phyloP scores from a whole-genome alignment of 2,329 filamentous ascomycete species.

The Alternaria triticimaculans region DNA sequence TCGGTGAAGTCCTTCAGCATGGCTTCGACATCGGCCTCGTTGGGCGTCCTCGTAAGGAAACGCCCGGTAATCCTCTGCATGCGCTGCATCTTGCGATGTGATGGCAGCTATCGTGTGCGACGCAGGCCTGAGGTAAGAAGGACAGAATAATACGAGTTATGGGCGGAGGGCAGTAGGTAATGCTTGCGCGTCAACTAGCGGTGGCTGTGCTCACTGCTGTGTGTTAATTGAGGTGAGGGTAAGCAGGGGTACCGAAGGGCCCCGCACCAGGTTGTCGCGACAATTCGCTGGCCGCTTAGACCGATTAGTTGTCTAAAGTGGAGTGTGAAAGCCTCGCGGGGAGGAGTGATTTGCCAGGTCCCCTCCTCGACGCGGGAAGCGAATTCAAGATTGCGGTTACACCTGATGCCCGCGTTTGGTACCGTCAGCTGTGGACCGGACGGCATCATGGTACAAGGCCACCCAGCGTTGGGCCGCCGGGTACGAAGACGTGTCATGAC shows the following conservation, averaged over 20 bases:
- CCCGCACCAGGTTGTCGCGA: conserved; percentile 8
- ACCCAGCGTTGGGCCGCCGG: conserved; percentile 2
- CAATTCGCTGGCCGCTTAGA: not conserved
- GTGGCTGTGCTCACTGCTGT: conserved; percentile 28
- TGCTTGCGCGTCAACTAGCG: conserved; percentile 16
- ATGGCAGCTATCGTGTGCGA: conserved; percentile 24
- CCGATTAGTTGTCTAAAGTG: not conserved
- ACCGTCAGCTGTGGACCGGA: conserved; percentile 17
- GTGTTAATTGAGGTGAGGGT: conserved; percentile 25
- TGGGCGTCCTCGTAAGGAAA: conserved; percentile 72
- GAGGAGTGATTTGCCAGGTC: conserved; percentile 15
- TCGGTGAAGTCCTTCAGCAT: conserved; percentile 82
- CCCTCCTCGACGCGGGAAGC: not conserved
- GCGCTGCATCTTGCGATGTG: conserved; percentile 64
- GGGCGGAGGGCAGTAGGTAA: conserved; percentile 1
- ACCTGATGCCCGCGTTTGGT: conserved; percentile 4
- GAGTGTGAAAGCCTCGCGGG: conserved; percentile 14
- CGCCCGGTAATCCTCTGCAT: conserved; percentile 78
- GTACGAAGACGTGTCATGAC: conserved; percentile 13
- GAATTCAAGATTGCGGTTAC: not conserved
- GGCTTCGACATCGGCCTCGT: conserved; percentile 77
- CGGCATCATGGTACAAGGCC: conserved; percentile 7
- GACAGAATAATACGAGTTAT: not conserved
- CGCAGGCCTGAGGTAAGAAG: conserved; percentile 5
- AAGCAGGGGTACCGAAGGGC: conserved; percentile 13